These are phyloP conservation scores for Saturnispora hagleri DNA, from an alignment of 805 yeast species.

Conservation along the genomic window DNA sequence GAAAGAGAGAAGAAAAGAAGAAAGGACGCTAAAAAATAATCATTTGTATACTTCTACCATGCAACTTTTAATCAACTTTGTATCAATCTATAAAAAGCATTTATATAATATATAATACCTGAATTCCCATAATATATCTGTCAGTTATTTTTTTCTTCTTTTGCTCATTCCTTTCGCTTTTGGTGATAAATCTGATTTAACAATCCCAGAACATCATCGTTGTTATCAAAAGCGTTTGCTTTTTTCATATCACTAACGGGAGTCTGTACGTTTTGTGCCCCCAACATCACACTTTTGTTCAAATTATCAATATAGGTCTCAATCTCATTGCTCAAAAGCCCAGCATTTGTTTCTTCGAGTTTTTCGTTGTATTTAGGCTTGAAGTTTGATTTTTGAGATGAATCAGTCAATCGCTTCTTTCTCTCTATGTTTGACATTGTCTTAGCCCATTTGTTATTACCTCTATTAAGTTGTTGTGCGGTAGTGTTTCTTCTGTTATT, in stretches of 20 bases:
- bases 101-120: neutral
- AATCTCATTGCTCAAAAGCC: slow-evolving; percentile 21
- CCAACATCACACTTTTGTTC: slow-evolving; percentile 29
- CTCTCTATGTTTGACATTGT: neutral
- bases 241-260: neutral
- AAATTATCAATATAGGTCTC: slow-evolving; percentile 18
- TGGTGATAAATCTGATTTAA: slow-evolving; percentile 60
- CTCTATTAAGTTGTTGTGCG: neutral
- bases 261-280: slow-evolving; percentile 33
- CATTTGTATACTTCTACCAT: neutral
- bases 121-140: neutral
- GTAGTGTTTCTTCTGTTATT: slow-evolving; percentile 20
- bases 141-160: neutral
- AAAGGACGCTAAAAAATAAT: slow-evolving; percentile 25
- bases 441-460: neutral
- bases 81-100: neutral
- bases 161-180: neutral
- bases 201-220: slow-evolving; percentile 38
- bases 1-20: slow-evolving; percentile 74
- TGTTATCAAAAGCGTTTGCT: slow-evolving; percentile 16
- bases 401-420: neutral
- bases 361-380: slow-evolving; percentile 6
- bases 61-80: neutral
- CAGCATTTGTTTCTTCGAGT: slow-evolving; percentile 24
- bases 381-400: neutral